Evolutionary conservation across 768 basidiomycete species (phyloP).

Genomic region (Suillus americanus): DNA sequence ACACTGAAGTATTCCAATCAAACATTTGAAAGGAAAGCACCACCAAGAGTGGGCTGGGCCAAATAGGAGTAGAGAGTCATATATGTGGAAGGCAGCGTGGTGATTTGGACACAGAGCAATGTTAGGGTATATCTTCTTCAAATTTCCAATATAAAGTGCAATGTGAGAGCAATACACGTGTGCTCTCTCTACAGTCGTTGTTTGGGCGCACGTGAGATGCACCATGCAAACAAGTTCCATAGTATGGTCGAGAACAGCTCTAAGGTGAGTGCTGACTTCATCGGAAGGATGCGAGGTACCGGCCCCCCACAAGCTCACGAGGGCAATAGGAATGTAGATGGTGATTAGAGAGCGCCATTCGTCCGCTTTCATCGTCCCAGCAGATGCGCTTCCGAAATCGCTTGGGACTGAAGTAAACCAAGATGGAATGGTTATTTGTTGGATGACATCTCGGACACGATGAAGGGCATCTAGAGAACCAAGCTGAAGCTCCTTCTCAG

Average conservation of each 20-base stretch:
- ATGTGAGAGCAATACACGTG: conserved; percentile 16
- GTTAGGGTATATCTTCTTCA: conserved; percentile 21
- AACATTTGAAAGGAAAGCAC: conserved; percentile 30
- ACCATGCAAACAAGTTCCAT: conserved; percentile 29
- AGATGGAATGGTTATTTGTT: conserved; percentile 7
- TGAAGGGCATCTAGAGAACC: background rate
- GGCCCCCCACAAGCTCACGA: conserved; percentile 28
- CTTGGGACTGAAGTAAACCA: conserved; percentile 14
- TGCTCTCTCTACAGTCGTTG: conserved; percentile 11
- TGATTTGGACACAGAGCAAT: conserved; percentile 24
- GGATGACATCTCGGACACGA: conserved; percentile 1
- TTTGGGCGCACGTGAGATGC: conserved; percentile 14
- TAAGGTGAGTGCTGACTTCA: background rate
- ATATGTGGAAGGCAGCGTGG: conserved; percentile 33
- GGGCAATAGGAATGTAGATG: conserved; percentile 33
- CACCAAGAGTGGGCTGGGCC: conserved; percentile 30
- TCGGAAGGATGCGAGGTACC: conserved; percentile 8
- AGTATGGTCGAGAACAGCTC: conserved; percentile 21
- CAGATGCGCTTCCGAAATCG: conserved; percentile 15
- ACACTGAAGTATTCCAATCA: conserved; percentile 31
- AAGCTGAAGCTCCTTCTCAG: background rate
- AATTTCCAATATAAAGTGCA: conserved; percentile 16
- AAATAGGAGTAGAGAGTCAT: conserved; percentile 24
- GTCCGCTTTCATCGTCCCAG: conserved; percentile 34
- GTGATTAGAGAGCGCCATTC: conserved; percentile 32